Conservation (phyloP, 2,329 filamentous ascomycete genomes). For the Teratosphaeria destructans region DNA sequence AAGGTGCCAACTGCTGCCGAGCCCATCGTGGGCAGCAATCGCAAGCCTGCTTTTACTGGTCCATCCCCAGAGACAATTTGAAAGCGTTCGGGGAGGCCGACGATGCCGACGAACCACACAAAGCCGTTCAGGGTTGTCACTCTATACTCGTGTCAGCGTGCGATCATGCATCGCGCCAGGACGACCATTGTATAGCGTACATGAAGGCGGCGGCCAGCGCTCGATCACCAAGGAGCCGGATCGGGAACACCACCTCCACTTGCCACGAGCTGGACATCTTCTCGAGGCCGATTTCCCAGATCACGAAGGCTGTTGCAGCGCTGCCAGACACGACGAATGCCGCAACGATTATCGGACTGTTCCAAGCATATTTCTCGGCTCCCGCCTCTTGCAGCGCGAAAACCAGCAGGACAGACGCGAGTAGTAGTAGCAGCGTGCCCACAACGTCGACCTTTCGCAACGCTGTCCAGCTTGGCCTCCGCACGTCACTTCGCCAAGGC, state of each 20-base stretch:
- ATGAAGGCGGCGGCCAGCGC: conserved; percentile 37
- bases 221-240: conserved; percentile 39
- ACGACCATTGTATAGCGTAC: neutral
- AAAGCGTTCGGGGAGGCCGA: conserved; percentile 14
- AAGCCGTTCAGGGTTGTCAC: conserved; percentile 11
- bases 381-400: conserved; percentile 49
- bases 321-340: conserved; percentile 31
- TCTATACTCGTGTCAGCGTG: neutral
- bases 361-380: conserved; percentile 32
- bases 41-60: conserved; percentile 12
- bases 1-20: conserved; percentile 10
- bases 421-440: conserved; percentile 44
- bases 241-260: conserved; percentile 47
- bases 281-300: conserved; percentile 15
- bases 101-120: conserved; percentile 12
- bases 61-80: conserved; percentile 13
- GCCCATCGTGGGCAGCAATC: conserved; percentile 12
- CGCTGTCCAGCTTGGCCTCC: conserved; percentile 22
- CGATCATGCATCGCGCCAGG: neutral
- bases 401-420: conserved; percentile 45
- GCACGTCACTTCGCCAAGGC: conserved; percentile 27
- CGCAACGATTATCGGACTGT: conserved; percentile 31
- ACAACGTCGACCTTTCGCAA: conserved; percentile 45
- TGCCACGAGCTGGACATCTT: conserved; percentile 1
- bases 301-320: conserved; percentile 9